Percentiles rank a stretch among this genome's conserved stretches.
These are phyloP conservation scores for Trichoderma simmonsii DNA, from an alignment of 2,329 filamentous ascomycete species.

Conservation along the genomic window DNA sequence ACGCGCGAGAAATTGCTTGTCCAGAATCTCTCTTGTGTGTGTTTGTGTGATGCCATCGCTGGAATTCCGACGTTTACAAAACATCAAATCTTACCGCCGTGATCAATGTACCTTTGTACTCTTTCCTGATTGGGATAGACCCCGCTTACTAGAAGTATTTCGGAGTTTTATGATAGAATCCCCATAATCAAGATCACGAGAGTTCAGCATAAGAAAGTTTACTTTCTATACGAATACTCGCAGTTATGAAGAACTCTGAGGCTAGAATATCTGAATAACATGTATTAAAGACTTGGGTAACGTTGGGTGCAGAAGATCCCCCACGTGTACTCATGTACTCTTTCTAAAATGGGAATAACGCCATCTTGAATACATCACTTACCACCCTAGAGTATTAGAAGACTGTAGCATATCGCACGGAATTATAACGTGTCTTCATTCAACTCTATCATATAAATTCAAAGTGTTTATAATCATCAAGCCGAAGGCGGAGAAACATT, in stretches of 20 bases:
- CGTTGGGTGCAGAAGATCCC: background rate
- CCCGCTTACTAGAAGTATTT: background rate
- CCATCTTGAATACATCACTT: background rate
- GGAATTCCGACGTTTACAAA: background rate
- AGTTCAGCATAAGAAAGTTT: background rate
- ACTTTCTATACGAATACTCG: background rate
- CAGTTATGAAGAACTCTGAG: background rate
- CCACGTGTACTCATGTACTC: background rate
- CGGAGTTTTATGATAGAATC: background rate
- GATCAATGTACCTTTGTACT: background rate
- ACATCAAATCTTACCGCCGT: background rate
- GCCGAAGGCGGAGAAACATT: background rate
- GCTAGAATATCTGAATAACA: rapidly evolving
- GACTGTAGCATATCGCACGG: background rate
- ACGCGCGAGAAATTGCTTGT: background rate
- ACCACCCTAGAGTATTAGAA: background rate
- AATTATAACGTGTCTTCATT: background rate
- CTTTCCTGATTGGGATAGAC: background rate
- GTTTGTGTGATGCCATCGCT: background rate
- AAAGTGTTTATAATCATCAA: background rate
- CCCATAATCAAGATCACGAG: background rate
- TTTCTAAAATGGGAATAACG: background rate
- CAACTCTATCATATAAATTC: background rate
- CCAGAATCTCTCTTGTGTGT: background rate
- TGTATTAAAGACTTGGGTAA: background rate